phyloP scores from a whole-genome alignment of 1,139 yeast genomes.

The Yamadazyma conglobata region DNA sequence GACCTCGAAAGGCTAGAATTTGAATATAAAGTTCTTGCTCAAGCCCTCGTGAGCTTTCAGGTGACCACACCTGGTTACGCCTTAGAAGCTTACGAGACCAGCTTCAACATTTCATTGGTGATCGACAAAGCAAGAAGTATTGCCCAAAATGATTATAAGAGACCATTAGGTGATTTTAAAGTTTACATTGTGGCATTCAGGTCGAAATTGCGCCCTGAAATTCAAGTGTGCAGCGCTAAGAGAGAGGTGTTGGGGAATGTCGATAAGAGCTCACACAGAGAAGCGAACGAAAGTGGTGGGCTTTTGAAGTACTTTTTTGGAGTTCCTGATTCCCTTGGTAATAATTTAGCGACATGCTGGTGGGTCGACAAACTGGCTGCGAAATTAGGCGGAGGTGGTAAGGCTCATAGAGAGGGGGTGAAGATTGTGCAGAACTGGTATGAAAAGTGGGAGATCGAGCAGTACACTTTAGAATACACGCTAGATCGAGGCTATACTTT shows the following conservation, averaged over 20 bases:
- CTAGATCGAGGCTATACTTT: too few relatives aligned
- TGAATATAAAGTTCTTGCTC: slow-evolving; percentile 20
- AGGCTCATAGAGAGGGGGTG: slow-evolving; percentile 27
- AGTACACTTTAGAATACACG: slow-evolving; percentile 19
- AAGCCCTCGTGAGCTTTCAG: slow-evolving; percentile 25
- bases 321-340: slow-evolving; percentile 25
- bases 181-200: slow-evolving; percentile 30
- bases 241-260: slow-evolving; percentile 20
- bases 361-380: slow-evolving; percentile 26
- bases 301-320: slow-evolving; percentile 33
- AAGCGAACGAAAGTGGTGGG: slow-evolving; percentile 31
- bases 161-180: slow-evolving; percentile 15
- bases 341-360: slow-evolving; percentile 35
- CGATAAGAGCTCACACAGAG: slow-evolving; percentile 26
- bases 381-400: slow-evolving; percentile 26
- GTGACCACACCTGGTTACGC: slow-evolving; percentile 20
- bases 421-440: slow-evolving; percentile 26
- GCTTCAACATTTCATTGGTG: slow-evolving; percentile 23
- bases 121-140: slow-evolving; percentile 16
- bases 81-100: slow-evolving; percentile 17
- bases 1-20: slow-evolving; percentile 17
- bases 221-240: slow-evolving; percentile 20
- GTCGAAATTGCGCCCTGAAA: slow-evolving; percentile 22
- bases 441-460: slow-evolving; percentile 30
- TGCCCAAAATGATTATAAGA: slow-evolving; percentile 12